phyloP scores from a whole-genome alignment of 1,139 yeast species.

The Blastobotrys petasosporus region DNA sequence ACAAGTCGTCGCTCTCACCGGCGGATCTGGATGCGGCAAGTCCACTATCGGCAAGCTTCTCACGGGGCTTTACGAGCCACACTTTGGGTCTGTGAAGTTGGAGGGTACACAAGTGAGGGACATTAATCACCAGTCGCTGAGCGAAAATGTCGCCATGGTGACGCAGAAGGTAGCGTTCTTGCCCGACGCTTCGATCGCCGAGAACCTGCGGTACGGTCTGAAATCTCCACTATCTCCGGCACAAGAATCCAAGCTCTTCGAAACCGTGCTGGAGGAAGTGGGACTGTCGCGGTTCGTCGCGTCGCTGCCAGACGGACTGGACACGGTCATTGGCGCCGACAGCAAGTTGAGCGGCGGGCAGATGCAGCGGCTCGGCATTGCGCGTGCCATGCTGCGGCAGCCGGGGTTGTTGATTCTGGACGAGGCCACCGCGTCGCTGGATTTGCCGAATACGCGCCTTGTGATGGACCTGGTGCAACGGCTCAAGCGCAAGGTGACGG shows the following conservation, averaged over 20 bases:
- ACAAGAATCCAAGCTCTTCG: constrained; percentile 34
- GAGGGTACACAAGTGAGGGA: constrained; percentile 56
- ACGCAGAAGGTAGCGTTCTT: constrained; percentile 74
- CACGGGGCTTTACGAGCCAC: constrained; percentile 53
- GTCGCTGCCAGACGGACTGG: constrained; percentile 33
- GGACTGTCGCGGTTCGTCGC: constrained; percentile 35
- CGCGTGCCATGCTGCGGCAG: constrained; percentile 60
- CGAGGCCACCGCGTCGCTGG: constrained; percentile 72
- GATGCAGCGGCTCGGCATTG: constrained; percentile 79
- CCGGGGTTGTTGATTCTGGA: constrained; percentile 60
- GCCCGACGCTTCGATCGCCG: constrained; percentile 62
- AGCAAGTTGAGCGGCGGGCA: constrained; percentile 70
- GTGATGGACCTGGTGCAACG: constrained; percentile 37
- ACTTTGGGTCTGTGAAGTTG: constrained; percentile 54
- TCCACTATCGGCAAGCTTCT: constrained; percentile 70
- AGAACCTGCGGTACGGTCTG: constrained; percentile 66
- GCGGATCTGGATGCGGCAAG: constrained; percentile 89
- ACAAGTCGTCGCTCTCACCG: constrained; percentile 76
- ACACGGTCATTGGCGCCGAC: constrained; percentile 45
- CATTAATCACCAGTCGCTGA: constrained; percentile 55
- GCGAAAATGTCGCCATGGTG: constrained; percentile 69
- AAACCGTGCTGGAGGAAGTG: constrained; percentile 26
- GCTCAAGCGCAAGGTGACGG: constrained; percentile 54
- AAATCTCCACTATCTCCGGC: constrained; percentile 14
- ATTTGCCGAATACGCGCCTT: constrained; percentile 47